Evolutionary conservation across 345 rosid genomes (phyloP).

Genomic region (Eucalyptus erythrocorys): DNA sequence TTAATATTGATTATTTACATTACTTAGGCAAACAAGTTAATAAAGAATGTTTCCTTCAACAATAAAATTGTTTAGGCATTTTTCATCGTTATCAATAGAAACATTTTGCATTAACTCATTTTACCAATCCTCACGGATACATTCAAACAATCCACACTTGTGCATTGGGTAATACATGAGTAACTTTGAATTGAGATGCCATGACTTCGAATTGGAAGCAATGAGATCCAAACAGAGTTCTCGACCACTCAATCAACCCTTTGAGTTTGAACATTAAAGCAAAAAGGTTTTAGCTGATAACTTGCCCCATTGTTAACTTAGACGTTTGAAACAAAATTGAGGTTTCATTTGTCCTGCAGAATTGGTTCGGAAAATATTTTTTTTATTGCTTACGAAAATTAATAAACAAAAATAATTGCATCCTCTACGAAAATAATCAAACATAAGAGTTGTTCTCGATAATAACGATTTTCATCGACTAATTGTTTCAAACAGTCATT

Average conservation of each 20-base stretch:
- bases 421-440: neutral
- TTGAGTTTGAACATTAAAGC: neutral
- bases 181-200: neutral
- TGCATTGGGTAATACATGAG: neutral
- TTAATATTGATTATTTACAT: neutral
- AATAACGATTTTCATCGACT: fast-evolving
- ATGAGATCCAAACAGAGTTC: neutral
- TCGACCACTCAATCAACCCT: neutral
- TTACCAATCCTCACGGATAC: neutral
- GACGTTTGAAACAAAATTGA: neutral
- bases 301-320: neutral
- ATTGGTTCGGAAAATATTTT: neutral
- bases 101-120: neutral
- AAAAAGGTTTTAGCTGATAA: neutral
- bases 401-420: neutral
- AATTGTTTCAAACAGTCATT: neutral
- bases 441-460: neutral
- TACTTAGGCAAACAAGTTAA: neutral
- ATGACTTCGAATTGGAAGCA: neutral
- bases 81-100: neutral
- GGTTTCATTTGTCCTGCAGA: neutral
- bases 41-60: neutral
- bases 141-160: neutral
- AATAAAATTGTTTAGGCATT: neutral
- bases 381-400: neutral